phyloP scores from a whole-genome alignment of 345 rosid genomes.

The Microthlaspi erraticum region DNA sequence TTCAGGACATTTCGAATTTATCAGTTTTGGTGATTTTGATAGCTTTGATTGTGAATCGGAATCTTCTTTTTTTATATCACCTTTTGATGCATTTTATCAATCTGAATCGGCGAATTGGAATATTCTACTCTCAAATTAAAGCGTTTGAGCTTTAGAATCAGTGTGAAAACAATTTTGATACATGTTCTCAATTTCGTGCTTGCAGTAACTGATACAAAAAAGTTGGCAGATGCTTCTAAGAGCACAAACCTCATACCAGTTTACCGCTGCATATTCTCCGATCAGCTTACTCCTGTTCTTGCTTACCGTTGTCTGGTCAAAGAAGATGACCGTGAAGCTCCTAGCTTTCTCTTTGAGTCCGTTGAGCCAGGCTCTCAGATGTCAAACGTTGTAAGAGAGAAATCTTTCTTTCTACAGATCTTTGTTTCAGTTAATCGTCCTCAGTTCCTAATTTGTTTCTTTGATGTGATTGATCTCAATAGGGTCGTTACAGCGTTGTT shows the following conservation, averaged over 20 bases:
- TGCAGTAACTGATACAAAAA: slow-evolving; percentile 52
- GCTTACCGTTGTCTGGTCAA: slow-evolving; percentile 90
- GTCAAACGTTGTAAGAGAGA: slow-evolving; percentile 66
- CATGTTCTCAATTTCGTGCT: neutral
- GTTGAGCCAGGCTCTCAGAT: slow-evolving; percentile 68
- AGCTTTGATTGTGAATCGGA: slow-evolving; percentile 11
- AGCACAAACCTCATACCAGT: slow-evolving; percentile 73
- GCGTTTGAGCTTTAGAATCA: neutral
- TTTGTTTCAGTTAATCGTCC: neutral
- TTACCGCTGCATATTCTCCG: slow-evolving; percentile 74
- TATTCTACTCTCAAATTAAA: neutral
- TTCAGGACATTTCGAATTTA: slow-evolving; percentile 1
- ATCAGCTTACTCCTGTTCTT: slow-evolving; percentile 85
- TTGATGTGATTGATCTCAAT: slow-evolving; percentile 34
- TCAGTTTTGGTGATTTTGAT: neutral
- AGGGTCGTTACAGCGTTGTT: slow-evolving; percentile 85
- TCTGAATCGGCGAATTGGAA: slow-evolving; percentile 9
- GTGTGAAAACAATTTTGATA: neutral
- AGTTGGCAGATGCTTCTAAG: slow-evolving; percentile 66
- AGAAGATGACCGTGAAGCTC: slow-evolving; percentile 84
- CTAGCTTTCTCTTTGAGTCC: slow-evolving; percentile 88
- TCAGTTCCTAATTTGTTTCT: slow-evolving; percentile 1
- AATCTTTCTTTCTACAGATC: neutral
- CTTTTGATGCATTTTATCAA: neutral
- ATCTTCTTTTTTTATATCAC: neutral